phyloP scores from a whole-genome alignment of 805 yeast genomes.

The Lipomyces starkeyi region DNA sequence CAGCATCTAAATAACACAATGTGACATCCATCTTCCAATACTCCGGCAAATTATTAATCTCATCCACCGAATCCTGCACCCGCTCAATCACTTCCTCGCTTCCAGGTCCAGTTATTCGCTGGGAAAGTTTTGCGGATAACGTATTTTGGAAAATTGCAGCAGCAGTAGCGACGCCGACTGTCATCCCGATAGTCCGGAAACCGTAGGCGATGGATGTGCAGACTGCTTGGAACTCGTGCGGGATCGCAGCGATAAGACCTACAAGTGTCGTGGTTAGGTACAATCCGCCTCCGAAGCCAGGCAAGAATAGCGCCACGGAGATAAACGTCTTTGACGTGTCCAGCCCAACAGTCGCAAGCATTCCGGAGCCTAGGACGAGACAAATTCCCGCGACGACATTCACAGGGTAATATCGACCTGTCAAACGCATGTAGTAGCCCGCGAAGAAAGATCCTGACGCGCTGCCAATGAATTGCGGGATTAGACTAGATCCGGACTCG shows the following conservation, averaged over 20 bases:
- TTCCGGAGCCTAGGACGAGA: constrained; percentile 10
- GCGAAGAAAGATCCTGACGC: constrained; percentile 68
- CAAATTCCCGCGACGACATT: constrained; percentile 14
- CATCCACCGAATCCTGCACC: constrained; percentile 17
- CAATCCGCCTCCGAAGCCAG: constrained; percentile 62
- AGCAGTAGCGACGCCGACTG: constrained; percentile 66
- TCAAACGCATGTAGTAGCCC: constrained; percentile 66
- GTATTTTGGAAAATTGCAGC: constrained; percentile 59
- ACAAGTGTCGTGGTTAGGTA: constrained; percentile 63
- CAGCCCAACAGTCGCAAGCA: constrained; percentile 10
- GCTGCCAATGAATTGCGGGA: constrained; percentile 65
- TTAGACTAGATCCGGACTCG: constrained; percentile 57
- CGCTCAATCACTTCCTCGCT: constrained; percentile 18
- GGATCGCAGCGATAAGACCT: constrained; percentile 68
- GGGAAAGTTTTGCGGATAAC: constrained; percentile 42
- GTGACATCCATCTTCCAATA: constrained; percentile 10
- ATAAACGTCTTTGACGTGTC: constrained; percentile 5
- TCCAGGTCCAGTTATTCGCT: constrained; percentile 18
- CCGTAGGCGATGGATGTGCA: constrained; percentile 79
- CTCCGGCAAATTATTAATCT: constrained; percentile 4
- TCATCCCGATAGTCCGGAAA: constrained; percentile 70
- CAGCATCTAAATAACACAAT: constrained; percentile 10
- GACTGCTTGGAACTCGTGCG: constrained; percentile 63
- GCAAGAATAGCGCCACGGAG: constrained; percentile 47
- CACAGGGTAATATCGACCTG: constrained; percentile 52